These are phyloP conservation scores for Arthrobotrys iridis DNA, from an alignment of 2,329 filamentous ascomycete species.

Conservation along the genomic window DNA sequence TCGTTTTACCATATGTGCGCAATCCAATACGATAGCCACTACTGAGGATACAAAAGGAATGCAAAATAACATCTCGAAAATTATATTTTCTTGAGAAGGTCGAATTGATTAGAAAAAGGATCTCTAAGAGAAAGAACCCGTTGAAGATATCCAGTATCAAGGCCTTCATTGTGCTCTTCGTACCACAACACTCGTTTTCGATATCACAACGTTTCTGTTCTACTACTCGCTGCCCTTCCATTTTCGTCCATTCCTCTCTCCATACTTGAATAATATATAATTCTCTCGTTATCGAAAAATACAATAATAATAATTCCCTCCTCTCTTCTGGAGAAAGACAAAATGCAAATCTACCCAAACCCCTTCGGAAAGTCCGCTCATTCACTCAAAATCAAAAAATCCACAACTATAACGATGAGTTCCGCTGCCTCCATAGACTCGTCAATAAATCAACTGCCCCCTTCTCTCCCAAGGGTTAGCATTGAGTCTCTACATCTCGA, in stretches of 20 bases:
- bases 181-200: slow-evolving; percentile 46
- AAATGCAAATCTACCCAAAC: slow-evolving; percentile 23
- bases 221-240: not conserved
- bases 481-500: slow-evolving; percentile 36
- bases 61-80: not conserved
- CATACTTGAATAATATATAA: no score
- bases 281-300: not conserved
- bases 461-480: slow-evolving; percentile 30
- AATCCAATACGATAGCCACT: slow-evolving; percentile 5
- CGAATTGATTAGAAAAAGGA: slow-evolving; percentile 6
- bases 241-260: not conserved
- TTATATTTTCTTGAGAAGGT: not conserved
- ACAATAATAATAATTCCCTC: not conserved
- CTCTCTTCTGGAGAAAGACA: not conserved
- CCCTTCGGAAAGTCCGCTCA: slow-evolving; percentile 14
- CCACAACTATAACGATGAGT: not conserved
- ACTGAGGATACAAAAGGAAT: slow-evolving; percentile 22
- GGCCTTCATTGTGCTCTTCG: slow-evolving; percentile 20
- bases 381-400: slow-evolving; percentile 12
- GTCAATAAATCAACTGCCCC: slow-evolving; percentile 1
- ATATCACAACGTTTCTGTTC: slow-evolving; percentile 19
- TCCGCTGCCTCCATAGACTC: not conserved
- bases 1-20: slow-evolving; percentile 14
- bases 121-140: not conserved
- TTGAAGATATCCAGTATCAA: slow-evolving; percentile 27